Evolutionary conservation across 73 alveolate species (phyloP).

Genomic region (Paramecium octaurelia): DNA sequence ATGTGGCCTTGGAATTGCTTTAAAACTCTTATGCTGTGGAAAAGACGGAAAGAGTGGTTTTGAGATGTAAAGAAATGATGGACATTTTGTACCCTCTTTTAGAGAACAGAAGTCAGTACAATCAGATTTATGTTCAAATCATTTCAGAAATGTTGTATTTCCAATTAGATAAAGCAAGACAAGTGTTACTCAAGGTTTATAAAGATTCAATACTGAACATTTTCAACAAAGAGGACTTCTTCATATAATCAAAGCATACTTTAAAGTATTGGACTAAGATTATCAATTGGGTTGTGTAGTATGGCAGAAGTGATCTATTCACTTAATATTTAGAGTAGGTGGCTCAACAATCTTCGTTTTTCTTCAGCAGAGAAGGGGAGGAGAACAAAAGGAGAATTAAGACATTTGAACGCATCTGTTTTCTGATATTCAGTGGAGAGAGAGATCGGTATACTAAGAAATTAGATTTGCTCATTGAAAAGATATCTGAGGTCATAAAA

Average conservation of each 20-base stretch:
- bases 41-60: conserved; percentile 47
- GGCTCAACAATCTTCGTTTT: conserved; percentile 37
- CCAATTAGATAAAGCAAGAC: conserved; percentile 48
- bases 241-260: conserved; percentile 4
- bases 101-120: conserved; percentile 24
- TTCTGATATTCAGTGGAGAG: conserved; percentile 54
- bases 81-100: conserved; percentile 34
- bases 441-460: conserved; percentile 52
- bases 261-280: conserved; percentile 59
- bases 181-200: conserved; percentile 35
- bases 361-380: conserved; percentile 44
- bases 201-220: conserved; percentile 19
- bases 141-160: conserved; percentile 37
- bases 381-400: conserved; percentile 53
- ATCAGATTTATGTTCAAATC: conserved; percentile 25
- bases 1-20: conserved; percentile 41
- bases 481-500: conserved; percentile 51
- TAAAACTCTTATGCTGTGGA: conserved; percentile 58
- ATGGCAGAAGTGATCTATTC: conserved; percentile 50
- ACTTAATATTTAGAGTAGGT: conserved; percentile 50
- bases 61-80: conserved; percentile 56
- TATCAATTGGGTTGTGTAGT: conserved; percentile 50
- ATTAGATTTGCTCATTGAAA: conserved; percentile 31
- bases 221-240: conserved; percentile 57
- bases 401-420: conserved; percentile 57